Conservation (phyloP, 495 filamentous ascomycete species). For the Penicillium mononematosum region DNA sequence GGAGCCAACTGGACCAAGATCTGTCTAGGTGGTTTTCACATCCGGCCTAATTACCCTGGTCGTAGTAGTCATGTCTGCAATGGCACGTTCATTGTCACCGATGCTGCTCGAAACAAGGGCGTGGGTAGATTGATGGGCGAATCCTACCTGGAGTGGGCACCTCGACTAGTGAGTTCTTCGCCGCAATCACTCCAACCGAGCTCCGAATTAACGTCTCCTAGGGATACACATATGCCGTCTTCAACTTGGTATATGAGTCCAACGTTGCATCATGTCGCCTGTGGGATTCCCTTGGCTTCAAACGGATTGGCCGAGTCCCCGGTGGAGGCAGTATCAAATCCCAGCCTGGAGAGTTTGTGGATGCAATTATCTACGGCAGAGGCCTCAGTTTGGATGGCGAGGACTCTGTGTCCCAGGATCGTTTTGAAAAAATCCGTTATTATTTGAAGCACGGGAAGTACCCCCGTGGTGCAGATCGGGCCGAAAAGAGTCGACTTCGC, state of each 20-base stretch:
- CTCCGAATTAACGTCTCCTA: conserved; percentile 24
- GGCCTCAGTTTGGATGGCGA: conserved; percentile 77
- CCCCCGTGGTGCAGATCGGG: conserved; percentile 87
- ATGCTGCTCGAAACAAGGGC: conserved; percentile 83
- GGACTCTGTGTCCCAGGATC: conserved; percentile 90
- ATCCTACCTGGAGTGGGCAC: conserved; percentile 90
- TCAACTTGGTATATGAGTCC: conserved; percentile 98
- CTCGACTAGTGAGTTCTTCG: conserved; percentile 62
- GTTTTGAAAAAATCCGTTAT: conserved; percentile 97
- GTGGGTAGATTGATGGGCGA: conserved; percentile 94
- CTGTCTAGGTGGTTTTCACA: conserved; percentile 92
- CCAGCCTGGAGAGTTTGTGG: conserved; percentile 75
- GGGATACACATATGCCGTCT: conserved; percentile 94
- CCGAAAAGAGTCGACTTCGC: conserved; percentile 90
- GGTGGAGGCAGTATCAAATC: conserved; percentile 82
- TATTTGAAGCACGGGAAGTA: conserved; percentile 96
- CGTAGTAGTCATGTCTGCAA: conserved; percentile 96
- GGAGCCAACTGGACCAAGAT: conserved; percentile 77
- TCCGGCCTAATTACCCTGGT: conserved; percentile 97
- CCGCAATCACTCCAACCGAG: neutral
- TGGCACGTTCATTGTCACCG: conserved; percentile 90
- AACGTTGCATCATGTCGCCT: conserved; percentile 93
- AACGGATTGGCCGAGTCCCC: conserved; percentile 89
- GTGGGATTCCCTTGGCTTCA: conserved; percentile 98
- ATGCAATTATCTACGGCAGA: conserved; percentile 95